These are phyloP conservation scores for Aureobasidium sp. DNA, from an alignment of 2,329 filamentous ascomycete genomes.

Conservation along the genomic window DNA sequence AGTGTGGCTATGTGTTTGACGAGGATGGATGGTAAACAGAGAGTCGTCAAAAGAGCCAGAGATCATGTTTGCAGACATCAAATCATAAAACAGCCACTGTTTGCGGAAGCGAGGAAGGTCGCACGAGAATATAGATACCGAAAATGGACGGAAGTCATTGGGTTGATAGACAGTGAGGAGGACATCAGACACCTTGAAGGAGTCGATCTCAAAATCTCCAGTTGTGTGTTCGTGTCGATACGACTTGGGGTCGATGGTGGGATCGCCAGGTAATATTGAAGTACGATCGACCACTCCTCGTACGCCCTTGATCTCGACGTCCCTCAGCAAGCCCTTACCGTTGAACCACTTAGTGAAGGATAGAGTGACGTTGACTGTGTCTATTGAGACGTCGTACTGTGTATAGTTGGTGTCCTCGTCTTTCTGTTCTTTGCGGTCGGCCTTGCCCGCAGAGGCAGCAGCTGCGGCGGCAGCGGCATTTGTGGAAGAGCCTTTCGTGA, in stretches of 20 bases:
- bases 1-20: slow-evolving; percentile 76
- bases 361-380: slow-evolving; percentile 89
- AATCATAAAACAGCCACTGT: slow-evolving; percentile 97
- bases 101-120: slow-evolving; percentile 88
- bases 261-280: slow-evolving; percentile 59
- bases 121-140: slow-evolving; percentile 91
- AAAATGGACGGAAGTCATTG: slow-evolving; percentile 83
- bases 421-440: slow-evolving; percentile 40
- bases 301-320: slow-evolving; percentile 91
- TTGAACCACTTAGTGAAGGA: slow-evolving; percentile 99
- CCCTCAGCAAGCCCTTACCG: slow-evolving; percentile 80
- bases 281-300: slow-evolving; percentile 88
- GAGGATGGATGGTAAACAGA: slow-evolving; percentile 91
- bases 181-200: slow-evolving; percentile 92
- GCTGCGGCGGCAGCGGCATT: slow-evolving; percentile 81
- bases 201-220: slow-evolving; percentile 94
- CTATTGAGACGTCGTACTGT: slow-evolving; percentile 91
- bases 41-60: slow-evolving; percentile 93
- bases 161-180: slow-evolving; percentile 89
- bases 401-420: slow-evolving; percentile 96
- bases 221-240: slow-evolving; percentile 82
- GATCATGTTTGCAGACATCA: slow-evolving; percentile 90
- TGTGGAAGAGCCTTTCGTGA: slow-evolving; percentile 84
- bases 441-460: slow-evolving; percentile 47
- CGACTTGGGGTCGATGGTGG: slow-evolving; percentile 67